Evolutionary conservation across 116 monocot species (phyloP).

Genomic region (Cymodocea nodosa): DNA sequence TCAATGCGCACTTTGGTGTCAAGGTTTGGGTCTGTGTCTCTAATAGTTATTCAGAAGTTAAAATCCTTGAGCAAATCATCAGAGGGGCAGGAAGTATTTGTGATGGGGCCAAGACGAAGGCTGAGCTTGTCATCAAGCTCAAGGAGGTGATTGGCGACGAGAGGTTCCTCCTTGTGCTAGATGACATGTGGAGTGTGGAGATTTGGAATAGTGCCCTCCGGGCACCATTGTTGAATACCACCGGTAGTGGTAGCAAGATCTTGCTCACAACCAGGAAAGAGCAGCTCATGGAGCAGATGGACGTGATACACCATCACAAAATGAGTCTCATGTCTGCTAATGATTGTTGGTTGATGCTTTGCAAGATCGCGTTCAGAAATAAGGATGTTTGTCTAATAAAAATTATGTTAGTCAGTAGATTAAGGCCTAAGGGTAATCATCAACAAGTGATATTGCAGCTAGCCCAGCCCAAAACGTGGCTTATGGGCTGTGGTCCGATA

Average conservation of each 20-base stretch:
- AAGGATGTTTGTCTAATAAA: no score
- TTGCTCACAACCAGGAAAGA: conserved; percentile 39
- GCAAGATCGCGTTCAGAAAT: conserved; percentile 12
- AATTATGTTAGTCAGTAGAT: no score
- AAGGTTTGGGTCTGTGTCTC: conserved; percentile 7
- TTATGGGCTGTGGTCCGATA: no score
- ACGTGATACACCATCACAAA: conserved; percentile 6
- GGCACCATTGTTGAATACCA: neutral
- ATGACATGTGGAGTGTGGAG: conserved; percentile 6
- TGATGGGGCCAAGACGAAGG: neutral
- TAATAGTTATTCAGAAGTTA: neutral
- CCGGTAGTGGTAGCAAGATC: conserved; percentile 20
- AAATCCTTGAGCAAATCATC: conserved; percentile 4
- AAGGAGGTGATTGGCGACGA: neutral
- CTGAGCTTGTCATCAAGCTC: neutral
- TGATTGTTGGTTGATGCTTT: conserved; percentile 33
- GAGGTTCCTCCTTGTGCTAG: conserved; percentile 13
- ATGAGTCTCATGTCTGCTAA: conserved; percentile 9
- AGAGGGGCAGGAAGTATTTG: no score
- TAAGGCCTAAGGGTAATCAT: no score
- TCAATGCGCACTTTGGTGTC: conserved; percentile 1
- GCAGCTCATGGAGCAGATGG: conserved; percentile 12
- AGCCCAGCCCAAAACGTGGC: no score
- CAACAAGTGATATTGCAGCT: no score
- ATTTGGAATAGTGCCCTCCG: neutral